Evolutionary conservation across 148 eudicot species (phyloP), one percentile per base, ranked within the genome.

Genomic region (Rhododendron molle): DNA sequence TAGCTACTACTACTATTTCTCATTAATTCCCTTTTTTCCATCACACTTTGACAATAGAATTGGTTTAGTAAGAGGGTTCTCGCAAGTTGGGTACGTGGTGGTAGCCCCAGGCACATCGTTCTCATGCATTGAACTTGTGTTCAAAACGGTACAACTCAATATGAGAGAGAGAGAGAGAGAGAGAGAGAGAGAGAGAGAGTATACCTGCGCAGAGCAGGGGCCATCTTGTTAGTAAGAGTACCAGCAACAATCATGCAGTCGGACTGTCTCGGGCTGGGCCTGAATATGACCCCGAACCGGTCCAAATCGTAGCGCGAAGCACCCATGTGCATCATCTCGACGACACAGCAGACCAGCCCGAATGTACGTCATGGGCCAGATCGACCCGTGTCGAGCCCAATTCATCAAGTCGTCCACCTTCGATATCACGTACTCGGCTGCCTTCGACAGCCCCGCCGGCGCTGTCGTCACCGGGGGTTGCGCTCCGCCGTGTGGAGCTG

Each of bases 161-260:
- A 46, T 0, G 72, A 60, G 26, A 7, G 72, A 28, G 58, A 34
- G 11, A 34, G 3, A 34, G 14, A 47, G 50, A 47, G 50, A 12
- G 50, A 9, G 7, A 54, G 21, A 56, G 21, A 56, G 28, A 10
- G 72, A 60, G 26, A 7, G 72, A 32, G 76, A 30, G 60, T 23
- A 6, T 65, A 83, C 88, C 78, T 86, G 88, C 85, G 85, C 6
- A 86, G 78, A 14, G 88, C 85, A 12, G 88, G 88, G 56, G 88
- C 88, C 85, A 86, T 86, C 85, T 86, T 86, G 30, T 86, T 86
- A 32, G 85, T 83, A 23, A 86, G 85, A 30, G 88, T 94, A 18
- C 99, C 98, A 15, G 98, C 98, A 83, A 94, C 98, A 50, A 96
- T 96, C 98, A 96, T 96, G 86, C 97, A 95, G 85, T 95, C 98